These are phyloP conservation scores for Tetracladium maxilliforme DNA, from an alignment of 2,329 filamentous ascomycete species.

Conservation along the genomic window DNA sequence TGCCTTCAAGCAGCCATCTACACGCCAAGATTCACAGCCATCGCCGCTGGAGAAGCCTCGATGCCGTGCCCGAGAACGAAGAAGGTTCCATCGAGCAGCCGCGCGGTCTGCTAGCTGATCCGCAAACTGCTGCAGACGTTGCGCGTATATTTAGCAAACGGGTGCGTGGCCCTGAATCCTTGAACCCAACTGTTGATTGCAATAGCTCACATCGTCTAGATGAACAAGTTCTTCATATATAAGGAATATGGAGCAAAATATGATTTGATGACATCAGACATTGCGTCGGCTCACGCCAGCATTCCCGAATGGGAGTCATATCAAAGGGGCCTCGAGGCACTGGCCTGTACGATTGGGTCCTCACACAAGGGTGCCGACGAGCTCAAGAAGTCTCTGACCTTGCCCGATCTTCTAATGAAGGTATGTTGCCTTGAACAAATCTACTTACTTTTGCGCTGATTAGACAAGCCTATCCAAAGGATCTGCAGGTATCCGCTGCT, in stretches of 20 bases:
- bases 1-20: slow-evolving; percentile 3
- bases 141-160: slow-evolving; percentile 45
- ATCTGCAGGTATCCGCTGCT: slow-evolving; percentile 84
- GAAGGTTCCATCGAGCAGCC: slow-evolving; percentile 23
- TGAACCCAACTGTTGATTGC: slow-evolving; percentile 1
- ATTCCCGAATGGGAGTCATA: slow-evolving; percentile 65
- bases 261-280: slow-evolving; percentile 68
- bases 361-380: slow-evolving; percentile 47
- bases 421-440: slow-evolving; percentile 23
- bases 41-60: slow-evolving; percentile 28
- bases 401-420: slow-evolving; percentile 84
- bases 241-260: slow-evolving; percentile 88
- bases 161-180: slow-evolving; percentile 19
- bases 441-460: slow-evolving; percentile 4
- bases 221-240: slow-evolving; percentile 72
- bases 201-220: slow-evolving; percentile 29
- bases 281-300: slow-evolving; percentile 52
- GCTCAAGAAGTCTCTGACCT: slow-evolving; percentile 61
- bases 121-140: slow-evolving; percentile 42
- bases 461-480: slow-evolving; percentile 70
- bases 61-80: slow-evolving; percentile 16
- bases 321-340: slow-evolving; percentile 71
- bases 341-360: slow-evolving; percentile 62
- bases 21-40: no score
- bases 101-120: slow-evolving; percentile 39